Evolutionary conservation across 1,139 yeast genomes (phyloP), one percentile per base, ranked within the genome.

Genomic region (Blastobotrys indianensis): DNA sequence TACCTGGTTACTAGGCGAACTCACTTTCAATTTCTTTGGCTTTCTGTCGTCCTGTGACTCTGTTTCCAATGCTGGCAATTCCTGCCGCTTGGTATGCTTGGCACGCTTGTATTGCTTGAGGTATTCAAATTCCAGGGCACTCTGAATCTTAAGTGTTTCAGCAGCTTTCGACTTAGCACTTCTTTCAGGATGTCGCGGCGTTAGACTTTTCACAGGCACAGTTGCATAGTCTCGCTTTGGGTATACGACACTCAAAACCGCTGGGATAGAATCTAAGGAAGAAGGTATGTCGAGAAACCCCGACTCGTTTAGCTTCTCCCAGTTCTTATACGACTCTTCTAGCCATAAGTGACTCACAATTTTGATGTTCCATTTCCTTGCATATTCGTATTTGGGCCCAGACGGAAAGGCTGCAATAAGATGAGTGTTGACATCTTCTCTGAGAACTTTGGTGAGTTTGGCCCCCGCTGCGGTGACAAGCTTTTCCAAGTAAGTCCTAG

Each of bases 291-390:
- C 25, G 25, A 20, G 25, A 7, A 4, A 20, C 25, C 4, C 7
- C 7, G 70, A 58, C 16, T 65, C 69, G 39, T 79, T 76, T 54
- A 77, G 70, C 4, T 72, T 55, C 39, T 64, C 63, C 90, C 94
- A 83, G 39, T 72, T 64, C 0, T 80, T 71, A 59, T 73, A 84
- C 44, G 85, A 75, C 49, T 85, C 94, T 60, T 92, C 97, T n/a
- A 92, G 66, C 98, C 98, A 92, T 15, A 82, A 59, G 62, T 86
- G 95, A 58, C 84, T 88, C 0, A 86, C 82, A 1, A 84, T 74
- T 7, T 68, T 67, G 1, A 74, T 59, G 68, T 80, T 75, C 80
- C 88, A 85, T 37, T 67, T 67, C 31, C 68, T 62, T 0, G 94
- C 95, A 8, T 92, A 86, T 9, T 74, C 75, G 57, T 76, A 86